phyloP scores from a whole-genome alignment of 2,329 filamentous ascomycete species.

The Ceratocystis eucalypticola region DNA sequence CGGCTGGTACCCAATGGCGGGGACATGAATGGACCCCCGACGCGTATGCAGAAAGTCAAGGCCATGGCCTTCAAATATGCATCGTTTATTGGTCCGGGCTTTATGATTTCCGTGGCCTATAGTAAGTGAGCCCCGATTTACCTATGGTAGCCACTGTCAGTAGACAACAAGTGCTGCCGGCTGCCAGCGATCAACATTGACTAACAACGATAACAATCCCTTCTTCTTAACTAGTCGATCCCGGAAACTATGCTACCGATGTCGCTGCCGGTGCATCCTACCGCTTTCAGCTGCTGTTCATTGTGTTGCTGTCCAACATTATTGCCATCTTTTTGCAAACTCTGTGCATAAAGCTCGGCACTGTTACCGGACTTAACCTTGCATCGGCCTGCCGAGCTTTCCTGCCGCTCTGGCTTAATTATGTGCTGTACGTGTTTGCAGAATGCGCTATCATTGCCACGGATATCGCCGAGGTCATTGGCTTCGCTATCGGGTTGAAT shows the following conservation, averaged over 20 bases:
- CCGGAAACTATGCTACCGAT: slow-evolving; percentile 57
- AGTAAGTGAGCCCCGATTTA: slow-evolving; percentile 29
- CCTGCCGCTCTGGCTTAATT: slow-evolving; percentile 52
- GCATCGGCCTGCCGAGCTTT: slow-evolving; percentile 52
- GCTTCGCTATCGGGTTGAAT: slow-evolving; percentile 56
- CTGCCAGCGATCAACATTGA: neutral
- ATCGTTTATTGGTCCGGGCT: slow-evolving; percentile 48
- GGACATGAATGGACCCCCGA: neutral
- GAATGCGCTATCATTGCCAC: slow-evolving; percentile 58
- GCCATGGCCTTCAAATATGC: slow-evolving; percentile 7
- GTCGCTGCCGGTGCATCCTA: slow-evolving; percentile 54
- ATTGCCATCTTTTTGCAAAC: slow-evolving; percentile 59
- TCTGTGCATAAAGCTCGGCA: slow-evolving; percentile 54
- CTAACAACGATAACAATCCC: neutral
- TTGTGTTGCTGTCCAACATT: slow-evolving; percentile 54
- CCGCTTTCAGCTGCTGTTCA: slow-evolving; percentile 51
- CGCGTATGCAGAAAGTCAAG: slow-evolving; percentile 10
- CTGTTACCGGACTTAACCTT: slow-evolving; percentile 53
- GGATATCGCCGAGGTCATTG: slow-evolving; percentile 59
- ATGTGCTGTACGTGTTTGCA: slow-evolving; percentile 46
- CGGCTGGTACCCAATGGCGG: neutral
- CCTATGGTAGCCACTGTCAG: neutral
- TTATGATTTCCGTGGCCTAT: slow-evolving; percentile 48
- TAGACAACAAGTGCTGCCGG: neutral
- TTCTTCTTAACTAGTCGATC: slow-evolving; percentile 32